These are phyloP conservation scores for Candida sojae DNA, from an alignment of 1,139 yeast species.

Conservation along the genomic window DNA sequence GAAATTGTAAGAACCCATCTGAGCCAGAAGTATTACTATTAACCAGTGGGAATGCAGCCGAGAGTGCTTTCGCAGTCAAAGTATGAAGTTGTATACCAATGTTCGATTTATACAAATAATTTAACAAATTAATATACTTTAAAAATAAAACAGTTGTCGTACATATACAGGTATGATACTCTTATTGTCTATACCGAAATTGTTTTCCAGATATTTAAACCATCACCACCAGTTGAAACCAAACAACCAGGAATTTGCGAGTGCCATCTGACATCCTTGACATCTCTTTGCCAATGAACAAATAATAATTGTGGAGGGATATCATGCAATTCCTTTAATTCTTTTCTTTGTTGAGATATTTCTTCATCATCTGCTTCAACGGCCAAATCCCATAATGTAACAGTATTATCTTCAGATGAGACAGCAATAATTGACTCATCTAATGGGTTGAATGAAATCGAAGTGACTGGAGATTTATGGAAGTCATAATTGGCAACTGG, in stretches of 20 bases:
- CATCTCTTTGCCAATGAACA: constrained; percentile 98
- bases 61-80: background rate
- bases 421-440: constrained; percentile 97
- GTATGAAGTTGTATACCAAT: no score
- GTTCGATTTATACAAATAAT: no score
- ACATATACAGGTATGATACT: background rate
- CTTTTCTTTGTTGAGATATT: constrained; percentile 73
- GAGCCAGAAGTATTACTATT: no score
- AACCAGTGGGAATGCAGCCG: no score
- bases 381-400: constrained; percentile 94
- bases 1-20: no score
- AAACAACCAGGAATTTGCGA: constrained; percentile 94
- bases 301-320: constrained; percentile 95
- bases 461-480: constrained; percentile 92
- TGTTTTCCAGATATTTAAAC: constrained; percentile 93
- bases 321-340: constrained; percentile 76
- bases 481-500: constrained; percentile 94
- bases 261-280: constrained; percentile 98
- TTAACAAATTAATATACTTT: no score
- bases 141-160: background rate
- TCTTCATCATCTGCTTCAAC: constrained; percentile 98
- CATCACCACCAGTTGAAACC: constrained; percentile 94
- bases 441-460: constrained; percentile 90
- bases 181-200: constrained; percentile 64
- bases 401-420: constrained; percentile 94